Percentiles rank a stretch among this genome's conserved stretches.
phyloP scores from a whole-genome alignment of 2,329 filamentous ascomycete species.

The Fusarium denticulatum region DNA sequence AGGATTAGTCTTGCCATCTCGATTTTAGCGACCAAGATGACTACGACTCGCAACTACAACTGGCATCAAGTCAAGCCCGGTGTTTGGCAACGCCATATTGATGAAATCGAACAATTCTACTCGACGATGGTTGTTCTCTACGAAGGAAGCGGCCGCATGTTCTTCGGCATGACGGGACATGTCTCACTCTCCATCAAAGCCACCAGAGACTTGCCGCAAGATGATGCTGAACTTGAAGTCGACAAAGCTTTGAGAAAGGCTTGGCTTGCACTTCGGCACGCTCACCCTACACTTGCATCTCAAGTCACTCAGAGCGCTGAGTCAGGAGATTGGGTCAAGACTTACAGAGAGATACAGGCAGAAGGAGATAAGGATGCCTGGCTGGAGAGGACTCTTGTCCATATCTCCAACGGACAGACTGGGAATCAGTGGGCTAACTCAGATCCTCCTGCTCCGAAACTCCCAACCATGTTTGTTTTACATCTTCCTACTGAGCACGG shows the following conservation, averaged over 20 bases:
- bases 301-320: constrained; percentile 31
- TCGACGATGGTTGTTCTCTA: constrained; percentile 48
- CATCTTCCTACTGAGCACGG: not conserved
- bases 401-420: constrained; percentile 36
- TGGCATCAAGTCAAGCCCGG: constrained; percentile 44
- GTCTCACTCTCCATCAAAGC: constrained; percentile 43
- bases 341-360: constrained; percentile 16
- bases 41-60: not conserved
- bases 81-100: constrained; percentile 49
- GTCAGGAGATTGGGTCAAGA: constrained; percentile 42
- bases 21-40: not conserved
- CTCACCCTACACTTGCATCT: constrained; percentile 49
- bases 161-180: constrained; percentile 55
- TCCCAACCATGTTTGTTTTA: constrained; percentile 49
- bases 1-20: no score
- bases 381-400: constrained; percentile 46
- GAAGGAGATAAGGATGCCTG: constrained; percentile 32
- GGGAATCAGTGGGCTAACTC: constrained; percentile 49
- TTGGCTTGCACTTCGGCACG: constrained; percentile 48
- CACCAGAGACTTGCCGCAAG: not conserved
- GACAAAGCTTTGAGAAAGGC: constrained; percentile 47
- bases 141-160: constrained; percentile 51
- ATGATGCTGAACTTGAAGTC: constrained; percentile 26
- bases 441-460: constrained; percentile 46
- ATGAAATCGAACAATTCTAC: constrained; percentile 56